Conservation (phyloP, 805 yeast genomes). For the Kazachstania taianensis region DNA sequence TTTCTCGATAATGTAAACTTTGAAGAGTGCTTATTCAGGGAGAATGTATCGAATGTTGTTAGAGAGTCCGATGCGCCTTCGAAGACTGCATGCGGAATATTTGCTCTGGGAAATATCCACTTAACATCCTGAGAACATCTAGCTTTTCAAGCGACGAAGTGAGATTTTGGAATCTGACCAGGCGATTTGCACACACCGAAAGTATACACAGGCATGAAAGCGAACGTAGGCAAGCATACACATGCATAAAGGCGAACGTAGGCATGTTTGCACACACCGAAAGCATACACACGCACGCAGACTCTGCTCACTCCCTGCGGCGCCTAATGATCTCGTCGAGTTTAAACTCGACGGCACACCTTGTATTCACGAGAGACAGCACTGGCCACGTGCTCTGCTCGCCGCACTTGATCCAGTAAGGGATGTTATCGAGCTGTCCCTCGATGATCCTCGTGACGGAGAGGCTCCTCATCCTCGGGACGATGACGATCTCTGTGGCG, state of each 20-base stretch:
- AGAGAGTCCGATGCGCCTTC: too few relatives aligned
- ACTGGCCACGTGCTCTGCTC: conserved; percentile 92
- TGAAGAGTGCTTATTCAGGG: too few relatives aligned
- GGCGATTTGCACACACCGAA: neutral
- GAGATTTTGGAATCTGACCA: too few relatives aligned
- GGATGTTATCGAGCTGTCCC: conserved; percentile 66
- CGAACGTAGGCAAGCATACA: neutral
- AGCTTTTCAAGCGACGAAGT: too few relatives aligned
- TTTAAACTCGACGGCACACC: conserved; percentile 85
- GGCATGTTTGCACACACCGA: too few relatives aligned
- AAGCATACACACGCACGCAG: too few relatives aligned
- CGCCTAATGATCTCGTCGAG: conserved; percentile 58
- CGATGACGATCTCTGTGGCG: conserved; percentile 78
- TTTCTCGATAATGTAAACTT: too few relatives aligned
- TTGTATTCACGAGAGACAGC: conserved; percentile 69
- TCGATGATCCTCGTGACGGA: conserved; percentile 71
- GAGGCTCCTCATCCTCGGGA: conserved; percentile 71
- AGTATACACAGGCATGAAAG: neutral
- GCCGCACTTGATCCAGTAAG: conserved; percentile 85
- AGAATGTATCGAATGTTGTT: too few relatives aligned
- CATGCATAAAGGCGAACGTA: neutral
- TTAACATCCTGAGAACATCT: too few relatives aligned
- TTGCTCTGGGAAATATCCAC: too few relatives aligned
- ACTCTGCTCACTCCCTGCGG: conserved; percentile 22
- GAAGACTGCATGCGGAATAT: too few relatives aligned